Evolutionary conservation across 163 green algal genomes (phyloP), one percentile per base, ranked within the genome.

Genomic region (Scenedesmus sp.): DNA sequence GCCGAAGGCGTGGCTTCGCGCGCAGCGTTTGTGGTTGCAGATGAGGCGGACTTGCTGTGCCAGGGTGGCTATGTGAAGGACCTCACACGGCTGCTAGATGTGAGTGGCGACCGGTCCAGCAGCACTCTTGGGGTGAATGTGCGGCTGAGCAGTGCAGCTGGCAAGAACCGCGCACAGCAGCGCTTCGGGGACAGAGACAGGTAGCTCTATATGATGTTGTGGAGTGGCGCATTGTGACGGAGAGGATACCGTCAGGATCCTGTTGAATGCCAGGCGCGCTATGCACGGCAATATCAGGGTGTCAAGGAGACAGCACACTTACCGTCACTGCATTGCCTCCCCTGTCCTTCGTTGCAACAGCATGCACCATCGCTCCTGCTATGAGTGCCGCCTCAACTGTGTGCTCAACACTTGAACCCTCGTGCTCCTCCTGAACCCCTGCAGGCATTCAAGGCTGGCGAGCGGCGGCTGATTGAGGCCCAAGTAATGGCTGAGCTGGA

Each of bases 11-110:
- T 90, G 86, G 82, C 64, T 74, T 76, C 26, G 46, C 23, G 52
- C 60, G 93, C 95, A 54, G 70, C 93, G 12, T 89, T 95, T 82
- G 94, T 99, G 46, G 96, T 99, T 46, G 91, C 99, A 79, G 98
- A 99, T 93, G 98, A 99, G 95, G 97, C 98, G 0, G 98, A 99
- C 93, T 90, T 99, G 95, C 93, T 99, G 93, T 92, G 99, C 34
- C 93, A 91, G 0, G 96, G 96, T 0, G 96, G 96, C 9, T 99
- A 97, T 90, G 92, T 91, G 55, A 92, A 93, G 85, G 83, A 92
- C 59, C 86, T 96, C 4, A 84, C 94, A 15, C 13, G 84, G 52
- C 67, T 97, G 57, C 91, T 97, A 26, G 93, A 94, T 88, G 94
- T 96, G 79, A 90, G 91, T 86, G 23, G 59, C n/a, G 16, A 4